These are phyloP conservation scores for Dothistroma septosporum DNA, from an alignment of 2,329 filamentous ascomycete species.

Conservation along the genomic window DNA sequence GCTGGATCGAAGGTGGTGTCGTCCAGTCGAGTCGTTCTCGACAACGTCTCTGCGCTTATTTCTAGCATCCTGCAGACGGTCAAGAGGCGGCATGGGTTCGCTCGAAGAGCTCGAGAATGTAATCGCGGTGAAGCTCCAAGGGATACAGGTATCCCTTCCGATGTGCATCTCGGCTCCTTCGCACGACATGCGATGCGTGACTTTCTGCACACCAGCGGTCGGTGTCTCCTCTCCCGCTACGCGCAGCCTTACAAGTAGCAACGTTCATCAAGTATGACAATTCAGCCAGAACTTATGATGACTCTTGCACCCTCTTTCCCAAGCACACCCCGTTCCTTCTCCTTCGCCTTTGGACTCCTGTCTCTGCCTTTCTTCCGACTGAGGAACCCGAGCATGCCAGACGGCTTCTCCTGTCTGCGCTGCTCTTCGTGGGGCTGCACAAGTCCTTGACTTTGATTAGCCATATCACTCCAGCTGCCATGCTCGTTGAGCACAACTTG, in stretches of 20 bases:
- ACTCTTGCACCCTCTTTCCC: conserved; percentile 87
- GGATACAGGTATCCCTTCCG: background rate
- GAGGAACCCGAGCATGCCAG: conserved; percentile 86
- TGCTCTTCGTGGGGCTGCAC: conserved; percentile 48
- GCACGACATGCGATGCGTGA: background rate
- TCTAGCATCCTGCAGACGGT: background rate
- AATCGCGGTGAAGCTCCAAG: background rate
- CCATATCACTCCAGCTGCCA: conserved; percentile 87
- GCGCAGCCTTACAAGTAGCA: background rate
- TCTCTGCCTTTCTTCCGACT: conserved; percentile 84
- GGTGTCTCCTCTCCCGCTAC: background rate
- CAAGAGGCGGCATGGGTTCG: background rate
- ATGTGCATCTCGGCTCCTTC: background rate
- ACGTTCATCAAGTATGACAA: background rate
- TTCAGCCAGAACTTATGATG: conserved; percentile 36
- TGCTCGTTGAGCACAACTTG: conserved; percentile 87
- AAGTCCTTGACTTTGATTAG: conserved; percentile 74
- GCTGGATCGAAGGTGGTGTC: background rate
- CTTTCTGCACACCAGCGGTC: background rate
- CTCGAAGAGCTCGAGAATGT: background rate
- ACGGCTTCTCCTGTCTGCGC: conserved; percentile 48
- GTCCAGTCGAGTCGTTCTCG: background rate
- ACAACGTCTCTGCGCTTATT: background rate
- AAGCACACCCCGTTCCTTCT: conserved; percentile 70
- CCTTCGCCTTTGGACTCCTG: conserved; percentile 88